phyloP scores from a whole-genome alignment of 208 protist species.

The Wallacemonas rigidus region DNA sequence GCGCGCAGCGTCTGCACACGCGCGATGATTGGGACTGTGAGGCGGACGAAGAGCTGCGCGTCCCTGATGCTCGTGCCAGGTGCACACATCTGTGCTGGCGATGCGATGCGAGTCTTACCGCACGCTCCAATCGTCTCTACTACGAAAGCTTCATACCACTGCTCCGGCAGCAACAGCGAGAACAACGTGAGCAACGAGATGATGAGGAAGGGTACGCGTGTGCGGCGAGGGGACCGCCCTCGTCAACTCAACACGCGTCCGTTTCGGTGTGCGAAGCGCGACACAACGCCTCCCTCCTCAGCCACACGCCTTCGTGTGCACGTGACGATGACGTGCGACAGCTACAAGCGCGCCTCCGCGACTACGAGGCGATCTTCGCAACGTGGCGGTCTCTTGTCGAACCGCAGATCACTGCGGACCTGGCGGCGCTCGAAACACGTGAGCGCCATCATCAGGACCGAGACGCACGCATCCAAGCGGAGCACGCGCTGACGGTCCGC shows the following conservation, averaged over 20 bases:
- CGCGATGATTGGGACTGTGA: no score
- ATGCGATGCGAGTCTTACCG: slow-evolving; percentile 5
- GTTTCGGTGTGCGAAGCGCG: no score
- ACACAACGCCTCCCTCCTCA: no score
- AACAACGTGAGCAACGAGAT: not conserved
- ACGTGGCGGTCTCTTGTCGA: not conserved
- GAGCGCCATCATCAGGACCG: not conserved
- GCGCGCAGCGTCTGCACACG: no score
- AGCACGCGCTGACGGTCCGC: slow-evolving; percentile 1
- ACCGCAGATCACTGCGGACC: slow-evolving; percentile 1
- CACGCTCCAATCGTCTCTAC: not conserved
- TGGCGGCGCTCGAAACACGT: not conserved
- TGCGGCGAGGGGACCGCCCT: no score
- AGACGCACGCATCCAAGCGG: not conserved
- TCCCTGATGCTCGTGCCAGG: no score
- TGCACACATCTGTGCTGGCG: not conserved
- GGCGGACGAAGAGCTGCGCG: no score
- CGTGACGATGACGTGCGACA: no score
- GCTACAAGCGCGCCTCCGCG: not conserved
- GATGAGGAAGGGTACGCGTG: not conserved
- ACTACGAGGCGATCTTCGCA: not conserved
- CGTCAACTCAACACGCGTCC: no score
- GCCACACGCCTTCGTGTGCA: no score
- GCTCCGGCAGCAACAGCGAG: not conserved
- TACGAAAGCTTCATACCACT: not conserved